phyloP scores from a whole-genome alignment of 164 flowering plant genomes.

The Berberis thunbergii region DNA sequence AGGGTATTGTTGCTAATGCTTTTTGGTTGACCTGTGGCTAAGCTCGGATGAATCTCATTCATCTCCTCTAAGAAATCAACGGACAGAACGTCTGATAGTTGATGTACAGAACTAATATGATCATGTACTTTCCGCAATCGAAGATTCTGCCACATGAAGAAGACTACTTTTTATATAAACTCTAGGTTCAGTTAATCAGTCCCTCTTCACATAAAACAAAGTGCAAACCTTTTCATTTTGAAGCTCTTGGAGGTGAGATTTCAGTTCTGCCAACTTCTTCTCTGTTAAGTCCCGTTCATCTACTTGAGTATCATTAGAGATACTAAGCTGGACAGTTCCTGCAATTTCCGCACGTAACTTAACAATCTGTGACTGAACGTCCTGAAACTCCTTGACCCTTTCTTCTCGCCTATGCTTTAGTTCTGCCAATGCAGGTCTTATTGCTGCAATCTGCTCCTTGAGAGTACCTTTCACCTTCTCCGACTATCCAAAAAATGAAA shows the following conservation, averaged over 20 bases:
- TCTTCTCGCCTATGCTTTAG: constrained; percentile 46
- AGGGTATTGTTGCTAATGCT: constrained; percentile 87
- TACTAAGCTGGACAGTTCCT: constrained; percentile 26
- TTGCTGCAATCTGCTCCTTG: constrained; percentile 44
- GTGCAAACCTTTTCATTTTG: constrained; percentile 54
- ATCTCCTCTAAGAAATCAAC: constrained; percentile 43
- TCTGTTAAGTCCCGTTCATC: constrained; percentile 48
- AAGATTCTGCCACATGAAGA: constrained; percentile 30
- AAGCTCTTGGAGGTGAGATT: constrained; percentile 51
- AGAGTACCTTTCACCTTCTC: constrained; percentile 48
- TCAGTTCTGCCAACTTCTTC: constrained; percentile 48
- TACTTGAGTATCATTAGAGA: constrained; percentile 22
- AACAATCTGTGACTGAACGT: constrained; percentile 39
- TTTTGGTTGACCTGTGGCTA: constrained; percentile 31
- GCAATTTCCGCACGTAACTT: constrained; percentile 48
- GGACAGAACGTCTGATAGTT: constrained; percentile 52
- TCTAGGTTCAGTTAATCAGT: background rate
- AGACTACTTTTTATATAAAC: too few species aligned
- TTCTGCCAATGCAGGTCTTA: constrained; percentile 48
- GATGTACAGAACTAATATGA: constrained; percentile 41
- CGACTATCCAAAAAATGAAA: constrained; percentile 8
- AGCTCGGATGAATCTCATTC: constrained; percentile 56
- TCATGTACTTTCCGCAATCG: constrained; percentile 59
- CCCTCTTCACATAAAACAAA: constrained; percentile 1
- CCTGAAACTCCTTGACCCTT: constrained; percentile 46